Evolutionary conservation across 495 filamentous ascomycete genomes (phyloP), one percentile per base, ranked within the genome.

Genomic region (Thermochaetoides thermophila): DNA sequence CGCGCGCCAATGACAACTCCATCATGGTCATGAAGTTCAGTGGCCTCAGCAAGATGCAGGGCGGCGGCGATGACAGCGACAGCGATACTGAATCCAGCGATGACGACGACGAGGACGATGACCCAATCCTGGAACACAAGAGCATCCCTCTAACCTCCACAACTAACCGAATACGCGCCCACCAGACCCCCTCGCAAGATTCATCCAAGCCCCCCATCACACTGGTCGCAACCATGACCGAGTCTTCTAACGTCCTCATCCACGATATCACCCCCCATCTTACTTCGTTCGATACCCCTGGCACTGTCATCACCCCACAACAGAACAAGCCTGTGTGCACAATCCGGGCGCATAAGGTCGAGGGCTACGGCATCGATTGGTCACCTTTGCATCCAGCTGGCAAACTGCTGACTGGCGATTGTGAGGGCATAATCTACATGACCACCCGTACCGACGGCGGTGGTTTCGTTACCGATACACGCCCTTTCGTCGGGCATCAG

Each of bases 291-390:
- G 84, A 95, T 48, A 77, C 67, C 29, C 87, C 89, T 18, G 86
- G 89, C 22, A 78, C 76, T 11, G 59, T 74, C 29, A 69, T 94
- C 36, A 74, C 77, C 2, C 73, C 84, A 2, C 74, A 79, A 31
- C 78, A 85, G 37, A 85, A 78, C 40, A 89, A 89, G 51, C 82
- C 89, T 17, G 53, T 89, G 15, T 78, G 70, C 29, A 93, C 84
- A 9, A 76, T 96, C 37, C 73, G 78, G 38, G 83, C 87, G 55
- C 89, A 97, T 66, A 85, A 81, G 57, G 61, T 75, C 7, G 89
- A 97, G 61, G 89, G 89, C 28, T 97, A 95, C 49, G 89, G 82
- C 0, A 55, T 97, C 10, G 89, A 94, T 52, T 97, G 89, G 89
- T 92, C 84, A 17, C 78, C 80, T 0, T 59, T 81, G 8, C 65